A percentile compares a stretch with the other conserved stretches of the same genome.
Conservation (phyloP, 768 basidiomycete genomes). For the Psilocybe cyanescens region DNA sequence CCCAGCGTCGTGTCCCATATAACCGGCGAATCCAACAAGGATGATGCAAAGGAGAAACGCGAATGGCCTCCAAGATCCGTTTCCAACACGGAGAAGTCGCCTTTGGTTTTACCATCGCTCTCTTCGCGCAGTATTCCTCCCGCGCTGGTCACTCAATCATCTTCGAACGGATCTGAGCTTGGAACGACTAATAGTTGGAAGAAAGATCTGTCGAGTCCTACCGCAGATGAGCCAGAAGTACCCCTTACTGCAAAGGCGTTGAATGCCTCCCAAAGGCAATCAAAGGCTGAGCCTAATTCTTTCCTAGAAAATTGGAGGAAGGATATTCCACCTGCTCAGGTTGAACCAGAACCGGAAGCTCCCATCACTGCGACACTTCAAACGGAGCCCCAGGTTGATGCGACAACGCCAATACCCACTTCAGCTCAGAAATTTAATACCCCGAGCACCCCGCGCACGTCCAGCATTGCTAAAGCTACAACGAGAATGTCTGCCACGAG, state of each 20-base stretch:
- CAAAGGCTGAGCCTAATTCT: conserved; percentile 22
- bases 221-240: conserved; percentile 24
- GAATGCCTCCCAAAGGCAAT: conserved; percentile 24
- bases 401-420: conserved; percentile 19
- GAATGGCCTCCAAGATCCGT: conserved; percentile 75
- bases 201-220: conserved; percentile 12
- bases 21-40: conserved; percentile 65
- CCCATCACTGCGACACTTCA: conserved; percentile 6
- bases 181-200: conserved; percentile 6
- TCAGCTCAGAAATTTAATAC: conserved; percentile 16
- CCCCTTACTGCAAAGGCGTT: conserved; percentile 29
- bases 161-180: conserved; percentile 15
- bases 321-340: conserved; percentile 23
- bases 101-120: conserved; percentile 37
- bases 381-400: conserved; percentile 1
- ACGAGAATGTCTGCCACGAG: conserved; percentile 28
- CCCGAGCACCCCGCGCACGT: conserved; percentile 17
- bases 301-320: conserved; percentile 33
- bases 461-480: conserved; percentile 20
- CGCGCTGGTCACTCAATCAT: conserved; percentile 36
- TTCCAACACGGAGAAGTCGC: conserved; percentile 36
- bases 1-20: conserved; percentile 70
- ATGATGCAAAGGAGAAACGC: conserved; percentile 69
- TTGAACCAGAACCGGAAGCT: conserved; percentile 21
- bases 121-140: conserved; percentile 41